Evolutionary conservation across 305 asterid species (phyloP), one percentile per base, ranked within the genome.

Genomic region (Fraxinus dipetala): DNA sequence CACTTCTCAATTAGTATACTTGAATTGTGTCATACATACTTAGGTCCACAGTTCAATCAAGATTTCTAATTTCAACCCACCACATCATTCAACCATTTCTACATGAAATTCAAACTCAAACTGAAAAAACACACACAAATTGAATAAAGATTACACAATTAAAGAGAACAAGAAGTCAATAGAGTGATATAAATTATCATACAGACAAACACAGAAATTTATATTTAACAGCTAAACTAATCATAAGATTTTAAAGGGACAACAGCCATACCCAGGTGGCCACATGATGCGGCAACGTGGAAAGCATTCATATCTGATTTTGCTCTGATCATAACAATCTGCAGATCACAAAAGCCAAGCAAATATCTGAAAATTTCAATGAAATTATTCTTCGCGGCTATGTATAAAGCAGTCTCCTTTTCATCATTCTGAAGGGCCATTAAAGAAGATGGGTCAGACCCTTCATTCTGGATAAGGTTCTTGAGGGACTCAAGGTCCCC

Each of bases 241-340:
- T 11, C 20, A 72, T 38, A 32, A 75, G 38, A 32, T 65, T 6
- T 5, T 14, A 38, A 72, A 26, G 79, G 73, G 72, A 22, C 1
- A 4, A 74, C 1, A 16, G 8, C 77, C 20, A 73, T 89, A 96
- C 99, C 97, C 28, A 91, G 85, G 87, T 94, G 94, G 5, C 99
- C 99, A 83, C 80, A 90, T 1, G 94, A 85, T 36, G 99, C 97
- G 38, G 98, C 98, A 30, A 94, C 92, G 79, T 94, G 97, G 75
- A 96, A 90, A 76, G 94, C 93, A 84, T 93, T 79, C 90, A 92
- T 87, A 87, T 94, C 99, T 38, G 94, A 91, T 84, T 90, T 96
- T 1, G 97, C 91, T 90, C 91, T 92, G 16, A 93, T 87, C 91
- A 80, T 78, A 43, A 87, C 93, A 67, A 82, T 84, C 82, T 89